Percentiles rank a stretch among this genome's conserved stretches.
Conservation (phyloP, 306 rosid species). For the Castanea mollissima region DNA sequence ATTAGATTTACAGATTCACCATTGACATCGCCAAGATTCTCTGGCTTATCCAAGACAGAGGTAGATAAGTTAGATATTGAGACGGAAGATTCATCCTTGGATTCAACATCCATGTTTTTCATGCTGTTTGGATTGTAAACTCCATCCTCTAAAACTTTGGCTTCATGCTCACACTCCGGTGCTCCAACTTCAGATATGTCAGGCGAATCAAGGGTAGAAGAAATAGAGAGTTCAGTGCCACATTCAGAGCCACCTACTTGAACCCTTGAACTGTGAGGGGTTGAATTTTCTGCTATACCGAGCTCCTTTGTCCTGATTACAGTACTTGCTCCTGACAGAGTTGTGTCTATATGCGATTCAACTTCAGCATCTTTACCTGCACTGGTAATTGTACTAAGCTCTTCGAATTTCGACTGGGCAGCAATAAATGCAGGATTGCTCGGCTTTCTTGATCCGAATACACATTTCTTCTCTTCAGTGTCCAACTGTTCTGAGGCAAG, state of each 20-base stretch:
- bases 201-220: conserved; percentile 93
- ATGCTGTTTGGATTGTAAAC: conserved; percentile 33
- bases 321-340: conserved; percentile 32
- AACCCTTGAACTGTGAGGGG: conserved; percentile 39
- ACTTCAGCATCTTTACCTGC: conserved; percentile 47
- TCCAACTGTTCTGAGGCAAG: conserved; percentile 63
- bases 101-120: conserved; percentile 26
- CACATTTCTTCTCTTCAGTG: conserved; percentile 62
- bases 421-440: conserved; percentile 70
- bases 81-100: conserved; percentile 20
- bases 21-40: conserved; percentile 29
- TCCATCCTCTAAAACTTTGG: conserved; percentile 47
- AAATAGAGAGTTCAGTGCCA: conserved; percentile 76
- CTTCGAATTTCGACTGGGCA: conserved; percentile 77
- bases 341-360: conserved; percentile 44
- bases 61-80: conserved; percentile 27
- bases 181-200: conserved; percentile 61
- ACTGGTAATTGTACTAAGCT: conserved; percentile 45
- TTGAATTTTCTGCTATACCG: conserved; percentile 38
- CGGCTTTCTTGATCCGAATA: conserved; percentile 53
- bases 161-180: conserved; percentile 42
- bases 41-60: conserved; percentile 34
- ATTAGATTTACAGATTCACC: conserved; percentile 29
- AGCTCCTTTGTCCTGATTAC: conserved; percentile 47
- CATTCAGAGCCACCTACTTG: conserved; percentile 72